These are phyloP conservation scores for Breynia disticha DNA, from an alignment of 441 rosid genomes.

Conservation along the genomic window DNA sequence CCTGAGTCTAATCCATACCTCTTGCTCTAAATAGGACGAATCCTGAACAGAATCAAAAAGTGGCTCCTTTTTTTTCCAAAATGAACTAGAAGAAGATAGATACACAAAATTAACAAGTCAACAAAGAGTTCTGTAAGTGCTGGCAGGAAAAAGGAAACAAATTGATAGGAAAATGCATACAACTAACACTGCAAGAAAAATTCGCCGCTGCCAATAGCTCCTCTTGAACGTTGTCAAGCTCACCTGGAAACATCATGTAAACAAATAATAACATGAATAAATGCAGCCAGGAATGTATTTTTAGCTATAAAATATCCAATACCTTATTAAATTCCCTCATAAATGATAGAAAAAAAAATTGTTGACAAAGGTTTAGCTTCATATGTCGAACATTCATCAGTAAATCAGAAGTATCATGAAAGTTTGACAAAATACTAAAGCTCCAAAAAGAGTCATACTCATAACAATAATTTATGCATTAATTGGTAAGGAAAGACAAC, in stretches of 20 bases:
- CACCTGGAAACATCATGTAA: conserved; percentile 28
- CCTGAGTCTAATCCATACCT: conserved; percentile 32
- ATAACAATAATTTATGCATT: too few species aligned
- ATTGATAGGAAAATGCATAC: conserved; percentile 24
- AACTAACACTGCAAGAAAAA: conserved; percentile 34
- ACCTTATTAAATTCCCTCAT: too few species aligned
- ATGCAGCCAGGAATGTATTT: conserved; percentile 4
- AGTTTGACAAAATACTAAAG: too few species aligned
- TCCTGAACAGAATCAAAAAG: conserved; percentile 32
- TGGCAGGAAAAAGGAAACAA: conserved; percentile 1
- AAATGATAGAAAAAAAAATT: too few species aligned
- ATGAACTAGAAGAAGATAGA: conserved; percentile 33
- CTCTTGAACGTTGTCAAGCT: conserved; percentile 45
- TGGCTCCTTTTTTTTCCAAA: conserved; percentile 48
- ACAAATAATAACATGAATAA: conserved; percentile 4
- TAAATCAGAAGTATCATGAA: too few species aligned
- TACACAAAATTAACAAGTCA: conserved; percentile 25
- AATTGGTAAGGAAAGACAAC: too few species aligned
- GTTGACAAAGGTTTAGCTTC: too few species aligned
- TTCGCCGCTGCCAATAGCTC: conserved; percentile 51
- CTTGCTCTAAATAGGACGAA: conserved; percentile 31
- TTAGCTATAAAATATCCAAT: background rate
- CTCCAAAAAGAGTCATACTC: too few species aligned
- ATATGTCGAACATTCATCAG: too few species aligned
- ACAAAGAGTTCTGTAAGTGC: background rate